These are phyloP conservation scores for Draba incana DNA, from an alignment of 345 rosid genomes.

Conservation along the genomic window DNA sequence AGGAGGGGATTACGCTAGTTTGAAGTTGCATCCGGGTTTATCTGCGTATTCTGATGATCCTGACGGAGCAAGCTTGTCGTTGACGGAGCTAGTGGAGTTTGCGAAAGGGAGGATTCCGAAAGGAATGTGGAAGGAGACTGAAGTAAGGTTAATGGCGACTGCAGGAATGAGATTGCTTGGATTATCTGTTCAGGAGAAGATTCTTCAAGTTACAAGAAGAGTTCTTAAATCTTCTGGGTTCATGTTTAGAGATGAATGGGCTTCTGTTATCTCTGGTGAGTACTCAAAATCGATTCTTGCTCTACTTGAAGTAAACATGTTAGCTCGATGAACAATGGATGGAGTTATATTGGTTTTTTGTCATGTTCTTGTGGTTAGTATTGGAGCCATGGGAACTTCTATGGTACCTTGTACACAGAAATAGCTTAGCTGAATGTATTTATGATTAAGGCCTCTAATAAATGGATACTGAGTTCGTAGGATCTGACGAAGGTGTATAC, in stretches of 20 bases:
- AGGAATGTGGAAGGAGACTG: constrained; percentile 68
- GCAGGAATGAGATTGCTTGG: constrained; percentile 89
- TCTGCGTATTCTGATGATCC: constrained; percentile 69
- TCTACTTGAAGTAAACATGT: neutral
- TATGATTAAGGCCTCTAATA: constrained; percentile 4
- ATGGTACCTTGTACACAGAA: too few relatives aligned
- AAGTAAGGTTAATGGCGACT: constrained; percentile 88
- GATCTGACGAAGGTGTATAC: constrained; percentile 93
- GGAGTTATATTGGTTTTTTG: neutral
- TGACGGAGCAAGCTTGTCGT: constrained; percentile 58
- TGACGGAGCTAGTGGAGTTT: constrained; percentile 68
- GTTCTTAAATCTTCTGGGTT: constrained; percentile 70
- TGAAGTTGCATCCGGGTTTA: constrained; percentile 81
- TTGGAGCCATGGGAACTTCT: neutral
- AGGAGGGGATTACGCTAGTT: constrained; percentile 50
- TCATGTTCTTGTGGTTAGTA: neutral
- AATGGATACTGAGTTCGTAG: constrained; percentile 37
- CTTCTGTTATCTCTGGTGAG: constrained; percentile 82
- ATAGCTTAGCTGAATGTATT: neutral
- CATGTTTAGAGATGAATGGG: constrained; percentile 75
- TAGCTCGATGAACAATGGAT: neutral
- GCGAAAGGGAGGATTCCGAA: constrained; percentile 63
- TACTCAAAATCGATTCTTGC: neutral
- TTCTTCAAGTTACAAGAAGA: constrained; percentile 56
- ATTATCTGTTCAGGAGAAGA: constrained; percentile 50